Conservation (phyloP, 2,329 filamentous ascomycete species). For the Tolypocladium cylindrosporum region DNA sequence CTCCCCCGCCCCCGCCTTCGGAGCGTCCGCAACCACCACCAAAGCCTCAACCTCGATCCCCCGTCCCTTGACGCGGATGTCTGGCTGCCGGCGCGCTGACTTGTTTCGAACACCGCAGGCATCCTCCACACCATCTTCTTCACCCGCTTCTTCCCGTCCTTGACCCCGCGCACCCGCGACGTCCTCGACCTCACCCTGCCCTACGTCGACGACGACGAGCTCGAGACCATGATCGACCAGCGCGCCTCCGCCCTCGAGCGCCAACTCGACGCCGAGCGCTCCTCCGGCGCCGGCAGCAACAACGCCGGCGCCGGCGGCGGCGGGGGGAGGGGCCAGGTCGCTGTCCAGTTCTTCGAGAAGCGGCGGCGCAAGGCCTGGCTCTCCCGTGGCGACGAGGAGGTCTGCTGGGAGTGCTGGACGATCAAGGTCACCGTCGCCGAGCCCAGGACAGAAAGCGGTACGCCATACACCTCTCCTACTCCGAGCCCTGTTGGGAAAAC, state of each 20-base stretch:
- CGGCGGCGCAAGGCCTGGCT: conserved; percentile 72
- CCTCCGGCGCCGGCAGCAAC: conserved; percentile 14
- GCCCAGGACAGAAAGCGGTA: conserved; percentile 79
- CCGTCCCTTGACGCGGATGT: not conserved
- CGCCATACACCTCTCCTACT: conserved; percentile 15
- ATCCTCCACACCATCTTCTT: conserved; percentile 98
- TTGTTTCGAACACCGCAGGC: conserved; percentile 38
- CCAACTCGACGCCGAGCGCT: conserved; percentile 56
- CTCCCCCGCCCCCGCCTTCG: not conserved
- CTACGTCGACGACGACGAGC: conserved; percentile 78
- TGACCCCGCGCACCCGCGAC: conserved; percentile 74
- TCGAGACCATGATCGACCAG: conserved; percentile 89
- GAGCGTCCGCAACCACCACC: not conserved
- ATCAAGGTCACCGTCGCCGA: conserved; percentile 88
- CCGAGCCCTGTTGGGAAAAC: not conserved
- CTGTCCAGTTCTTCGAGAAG: conserved; percentile 92
- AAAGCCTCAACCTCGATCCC: not conserved
- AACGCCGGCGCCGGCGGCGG: conserved; percentile 16
- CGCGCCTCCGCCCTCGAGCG: conserved; percentile 70
- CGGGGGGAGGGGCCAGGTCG: conserved; percentile 66
- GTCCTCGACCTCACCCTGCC: conserved; percentile 86
- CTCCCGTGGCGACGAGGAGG: conserved; percentile 76
- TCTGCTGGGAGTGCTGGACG: conserved; percentile 96
- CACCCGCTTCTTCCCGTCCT: conserved; percentile 88
- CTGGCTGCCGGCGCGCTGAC: not conserved